Evolutionary conservation across 768 basidiomycete species (phyloP).

Genomic region (Panaeolus cyanescens): DNA sequence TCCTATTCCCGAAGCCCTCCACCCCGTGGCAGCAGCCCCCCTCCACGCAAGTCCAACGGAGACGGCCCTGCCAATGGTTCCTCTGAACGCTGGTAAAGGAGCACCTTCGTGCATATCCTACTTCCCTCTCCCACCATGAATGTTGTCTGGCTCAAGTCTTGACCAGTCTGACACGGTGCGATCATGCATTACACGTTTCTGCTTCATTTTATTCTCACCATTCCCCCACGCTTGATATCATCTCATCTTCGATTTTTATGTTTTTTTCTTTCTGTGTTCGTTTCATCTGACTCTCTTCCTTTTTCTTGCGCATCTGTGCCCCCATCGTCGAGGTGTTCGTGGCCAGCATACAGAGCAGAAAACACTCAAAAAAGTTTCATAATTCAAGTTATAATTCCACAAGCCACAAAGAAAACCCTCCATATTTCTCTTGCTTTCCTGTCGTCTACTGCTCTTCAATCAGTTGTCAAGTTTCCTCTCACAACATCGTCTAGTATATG

Average conservation of each 20-base stretch:
- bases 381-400: conserved; percentile 29
- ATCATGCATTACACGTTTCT: conserved; percentile 47
- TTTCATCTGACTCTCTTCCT: conserved; percentile 21
- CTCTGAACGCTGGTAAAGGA: conserved; percentile 61
- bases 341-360: conserved; percentile 6
- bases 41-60: conserved; percentile 31
- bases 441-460: conserved; percentile 26
- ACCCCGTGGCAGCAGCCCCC: conserved; percentile 66
- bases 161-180: conserved; percentile 39
- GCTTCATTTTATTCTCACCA: conserved; percentile 13
- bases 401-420: conserved; percentile 19
- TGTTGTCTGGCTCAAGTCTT: conserved; percentile 17
- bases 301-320: conserved; percentile 16
- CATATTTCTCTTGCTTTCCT: conserved; percentile 17
- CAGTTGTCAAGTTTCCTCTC: conserved; percentile 30
- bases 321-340: conserved; percentile 14
- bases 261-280: conserved; percentile 3
- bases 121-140: conserved; percentile 17
- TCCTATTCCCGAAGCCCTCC: conserved; percentile 84
- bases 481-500: conserved; percentile 30
- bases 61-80: conserved; percentile 38
- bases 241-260: conserved; percentile 3
- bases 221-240: conserved; percentile 20
- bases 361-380: conserved; percentile 24
- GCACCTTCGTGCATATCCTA: not conserved